Evolutionary conservation across 371 early-diverging fungal genomes (phyloP).

Genomic region (Apophysomyces variabilis): DNA sequence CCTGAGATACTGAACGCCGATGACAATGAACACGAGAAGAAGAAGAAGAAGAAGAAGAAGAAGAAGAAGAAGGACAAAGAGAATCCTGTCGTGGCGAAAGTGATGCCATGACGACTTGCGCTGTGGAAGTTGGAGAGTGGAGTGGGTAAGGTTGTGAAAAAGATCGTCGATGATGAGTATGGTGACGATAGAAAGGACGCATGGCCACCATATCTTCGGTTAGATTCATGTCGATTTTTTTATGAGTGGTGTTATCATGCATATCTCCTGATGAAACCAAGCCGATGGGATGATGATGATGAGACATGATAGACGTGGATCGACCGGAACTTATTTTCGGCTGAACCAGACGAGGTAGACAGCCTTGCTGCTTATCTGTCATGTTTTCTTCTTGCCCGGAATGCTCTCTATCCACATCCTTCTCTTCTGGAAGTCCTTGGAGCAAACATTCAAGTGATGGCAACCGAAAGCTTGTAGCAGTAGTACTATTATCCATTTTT

Average conservation of each 20-base stretch:
- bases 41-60: too few relatives aligned
- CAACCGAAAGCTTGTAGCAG: neutral
- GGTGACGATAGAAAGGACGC: neutral
- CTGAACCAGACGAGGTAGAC: neutral
- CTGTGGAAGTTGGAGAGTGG: neutral
- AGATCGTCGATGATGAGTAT: constrained; percentile 1
- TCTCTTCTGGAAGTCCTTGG: neutral
- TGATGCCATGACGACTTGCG: neutral
- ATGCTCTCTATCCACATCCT: neutral
- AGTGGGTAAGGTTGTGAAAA: constrained; percentile 3
- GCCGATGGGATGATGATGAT: neutral
- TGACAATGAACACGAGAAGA: neutral
- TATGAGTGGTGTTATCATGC: neutral
- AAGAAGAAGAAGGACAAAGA: too few relatives aligned
- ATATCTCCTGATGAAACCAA: neutral
- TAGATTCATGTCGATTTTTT: neutral
- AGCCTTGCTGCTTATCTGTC: neutral
- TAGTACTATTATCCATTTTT: neutral
- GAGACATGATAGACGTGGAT: neutral
- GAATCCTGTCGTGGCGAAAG: too few relatives aligned
- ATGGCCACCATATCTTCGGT: neutral
- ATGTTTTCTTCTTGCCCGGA: neutral
- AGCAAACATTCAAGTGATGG: neutral
- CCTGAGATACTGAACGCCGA: constrained; percentile 1
- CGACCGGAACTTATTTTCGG: neutral